phyloP scores from a whole-genome alignment of 2,329 filamentous ascomycete species.

The Colletotrichum sp. region DNA sequence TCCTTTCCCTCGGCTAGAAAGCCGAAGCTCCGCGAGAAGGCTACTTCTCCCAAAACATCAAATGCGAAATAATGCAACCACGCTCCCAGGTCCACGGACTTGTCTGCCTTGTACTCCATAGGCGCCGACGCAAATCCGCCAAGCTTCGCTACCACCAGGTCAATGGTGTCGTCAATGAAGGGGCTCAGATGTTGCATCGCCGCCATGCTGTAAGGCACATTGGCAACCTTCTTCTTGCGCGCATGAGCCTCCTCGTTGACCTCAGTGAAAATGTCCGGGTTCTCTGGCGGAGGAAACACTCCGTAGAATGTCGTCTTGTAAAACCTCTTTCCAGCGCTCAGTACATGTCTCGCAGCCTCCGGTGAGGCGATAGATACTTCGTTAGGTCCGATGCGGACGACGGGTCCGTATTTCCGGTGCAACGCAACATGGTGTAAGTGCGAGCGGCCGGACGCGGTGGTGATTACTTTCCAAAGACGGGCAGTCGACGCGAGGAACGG shows the following conservation, averaged over 20 bases:
- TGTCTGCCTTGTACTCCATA: not conserved
- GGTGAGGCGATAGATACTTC: slow-evolving; percentile 42
- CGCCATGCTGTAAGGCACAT: slow-evolving; percentile 57
- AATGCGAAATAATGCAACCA: slow-evolving; percentile 42
- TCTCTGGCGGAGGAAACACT: slow-evolving; percentile 60
- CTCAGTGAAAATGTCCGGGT: slow-evolving; percentile 64
- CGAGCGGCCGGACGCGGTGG: slow-evolving; percentile 40
- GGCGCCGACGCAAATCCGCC: slow-evolving; percentile 35
- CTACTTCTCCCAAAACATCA: slow-evolving; percentile 57
- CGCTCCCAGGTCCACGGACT: slow-evolving; percentile 47
- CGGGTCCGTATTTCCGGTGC: slow-evolving; percentile 35
- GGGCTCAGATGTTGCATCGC: slow-evolving; percentile 56
- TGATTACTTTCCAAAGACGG: slow-evolving; percentile 47
- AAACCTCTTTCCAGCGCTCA: slow-evolving; percentile 56
- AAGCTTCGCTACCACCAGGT: slow-evolving; percentile 47
- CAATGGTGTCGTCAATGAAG: slow-evolving; percentile 57
- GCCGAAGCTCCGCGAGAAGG: slow-evolving; percentile 56
- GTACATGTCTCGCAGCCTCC: slow-evolving; percentile 35
- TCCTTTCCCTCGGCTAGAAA: slow-evolving; percentile 55
- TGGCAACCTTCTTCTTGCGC: slow-evolving; percentile 57
- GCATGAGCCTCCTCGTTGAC: slow-evolving; percentile 58
- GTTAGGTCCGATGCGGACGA: slow-evolving; percentile 36
- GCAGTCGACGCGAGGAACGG: slow-evolving; percentile 66
- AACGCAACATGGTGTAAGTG: slow-evolving; percentile 48
- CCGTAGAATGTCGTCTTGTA: slow-evolving; percentile 58